Evolutionary conservation across 257 asterid genomes (phyloP), one percentile per base, ranked within the genome.

Genomic region (Solanum chmielewskii): DNA sequence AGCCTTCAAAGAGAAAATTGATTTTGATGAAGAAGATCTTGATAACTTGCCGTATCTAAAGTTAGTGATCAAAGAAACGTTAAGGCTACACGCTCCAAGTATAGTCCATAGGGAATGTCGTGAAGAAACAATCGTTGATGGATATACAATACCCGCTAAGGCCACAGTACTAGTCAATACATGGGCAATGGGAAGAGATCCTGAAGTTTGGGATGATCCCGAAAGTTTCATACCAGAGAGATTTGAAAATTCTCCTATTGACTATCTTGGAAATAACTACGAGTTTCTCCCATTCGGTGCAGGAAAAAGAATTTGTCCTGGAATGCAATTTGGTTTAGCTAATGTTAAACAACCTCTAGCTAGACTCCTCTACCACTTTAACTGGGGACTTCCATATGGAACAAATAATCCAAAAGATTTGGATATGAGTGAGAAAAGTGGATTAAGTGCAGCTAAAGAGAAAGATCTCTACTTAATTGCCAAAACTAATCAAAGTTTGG

Each of bases 31-130:
- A 11, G 82, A 74, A 74, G 82, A 74, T 74, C 82, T 39, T 74
- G 82, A 74, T 74, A 11, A 84, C 56, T 37, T 88, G 80, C 85
- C 78, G 47, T 15, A 88, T 11, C 59, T 76, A 23, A 76, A 11
- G 52, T 75, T 23, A 75, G 82, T 75, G 20, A 41, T 75, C 42
- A 39, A 75, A 75, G 56, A 75, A 75, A 39, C 56, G 11, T 12
- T 39, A 75, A 75, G 82, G 82, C 56, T 88, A 80, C 87, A 88
- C 7, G 84, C 87, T 29, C 90, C 90, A 13, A 35, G 69, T 35
- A 86, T 75, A 64, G 12, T 88, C 9, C 86, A 56, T 9, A 76
- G 60, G 20, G 78, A 84, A 45, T 75, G 85, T 45, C 62, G 69
- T 23, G 83, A 76, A 76, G 59, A 76, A 41, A 76, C 83, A 42